Conservation (phyloP, 257 asterid genomes). For the Gardenia jasminoides region DNA sequence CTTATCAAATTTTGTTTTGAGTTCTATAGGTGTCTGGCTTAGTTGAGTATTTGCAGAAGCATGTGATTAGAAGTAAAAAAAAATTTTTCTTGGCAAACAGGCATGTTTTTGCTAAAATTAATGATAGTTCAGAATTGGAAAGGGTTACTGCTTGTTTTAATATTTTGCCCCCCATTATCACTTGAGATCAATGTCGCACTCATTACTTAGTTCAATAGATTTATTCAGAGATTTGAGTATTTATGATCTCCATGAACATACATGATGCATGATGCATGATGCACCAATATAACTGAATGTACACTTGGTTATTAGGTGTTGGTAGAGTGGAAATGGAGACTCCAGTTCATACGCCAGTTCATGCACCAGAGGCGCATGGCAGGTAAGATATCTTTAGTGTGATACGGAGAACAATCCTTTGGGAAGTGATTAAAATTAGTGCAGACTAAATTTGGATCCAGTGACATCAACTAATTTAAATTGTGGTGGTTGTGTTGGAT, state of each 20-base stretch:
- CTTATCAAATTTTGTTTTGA: neutral
- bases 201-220: neutral
- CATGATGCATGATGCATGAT: no score
- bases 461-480: neutral
- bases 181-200: neutral
- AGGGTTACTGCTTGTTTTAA: neutral
- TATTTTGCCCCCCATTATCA: neutral
- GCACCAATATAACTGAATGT: conserved; percentile 1
- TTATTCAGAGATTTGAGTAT: neutral
- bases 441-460: neutral
- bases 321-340: conserved; percentile 72
- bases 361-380: conserved; percentile 60
- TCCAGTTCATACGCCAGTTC: conserved; percentile 72
- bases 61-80: neutral
- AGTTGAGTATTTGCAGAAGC: neutral
- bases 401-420: conserved; percentile 4
- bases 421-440: neutral
- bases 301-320: conserved; percentile 50
- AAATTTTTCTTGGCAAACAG: neutral
- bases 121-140: neutral
- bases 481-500: neutral
- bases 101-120: neutral
- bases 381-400: conserved; percentile 41
- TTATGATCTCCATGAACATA: neutral
- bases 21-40: neutral